Evolutionary conservation across 306 rosid species (phyloP), one percentile per base, ranked within the genome.

Genomic region (Cyclanthera cordifolia): DNA sequence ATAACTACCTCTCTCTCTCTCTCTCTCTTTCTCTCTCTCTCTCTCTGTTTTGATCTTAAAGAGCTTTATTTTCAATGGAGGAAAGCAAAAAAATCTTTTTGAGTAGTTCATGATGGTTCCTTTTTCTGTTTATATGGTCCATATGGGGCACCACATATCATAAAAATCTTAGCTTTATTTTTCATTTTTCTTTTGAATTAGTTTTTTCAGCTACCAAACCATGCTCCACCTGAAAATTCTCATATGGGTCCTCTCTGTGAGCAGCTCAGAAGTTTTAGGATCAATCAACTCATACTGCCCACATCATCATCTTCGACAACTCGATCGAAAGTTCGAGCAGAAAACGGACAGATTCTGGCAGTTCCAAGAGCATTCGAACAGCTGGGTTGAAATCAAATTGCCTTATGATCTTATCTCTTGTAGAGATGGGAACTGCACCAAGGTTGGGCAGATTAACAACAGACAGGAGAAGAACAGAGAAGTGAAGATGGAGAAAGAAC

Each of bases 341-440:
- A 92, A 85, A 81, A 81, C 90, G 3, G 89, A 89, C 37, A 84
- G 84, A 76, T 89, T 92, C 71, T 89, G 96, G 95, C 81, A 80
- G 75, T 92, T 87, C 72, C 80, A 78, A 52, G 95, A 92, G 78
- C 54, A 82, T 69, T 82, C 78, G 76, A 82, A 84, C 20, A 81
- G 73, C 46, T 92, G 96, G 97, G 83, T 89, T 71, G 96, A 89
- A 84, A 85, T 92, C 23, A 46, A 87, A 72, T 73, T 89, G 16
- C 93, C 97, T 39, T 80, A 79, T 75, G 90, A 89, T 84, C 85
- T 89, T 21, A 24, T 86, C 28, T 77, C 86, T 56, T 83, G 90
- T 74, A 82, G 78, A 23, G 39, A 87, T 74, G 85, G 73, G 4
- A 73, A 64, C 58, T 84, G 84, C 72, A 66, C 70, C 39, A 56